These are phyloP conservation scores for Hygrocybe coccinea DNA, from an alignment of 768 basidiomycete genomes.

Conservation along the genomic window DNA sequence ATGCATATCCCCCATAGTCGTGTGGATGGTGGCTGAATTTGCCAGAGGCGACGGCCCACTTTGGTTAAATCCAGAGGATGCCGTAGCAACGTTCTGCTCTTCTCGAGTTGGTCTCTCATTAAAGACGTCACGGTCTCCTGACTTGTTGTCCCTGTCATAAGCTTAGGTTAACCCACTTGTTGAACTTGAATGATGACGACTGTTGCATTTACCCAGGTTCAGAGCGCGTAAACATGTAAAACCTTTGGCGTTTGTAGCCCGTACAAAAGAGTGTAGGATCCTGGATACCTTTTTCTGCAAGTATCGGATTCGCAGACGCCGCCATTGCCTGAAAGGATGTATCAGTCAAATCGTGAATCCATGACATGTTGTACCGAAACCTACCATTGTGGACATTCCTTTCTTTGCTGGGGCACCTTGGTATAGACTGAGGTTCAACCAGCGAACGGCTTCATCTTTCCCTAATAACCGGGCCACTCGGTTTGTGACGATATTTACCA, in stretches of 20 bases:
- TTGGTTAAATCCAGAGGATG: slow-evolving; percentile 44
- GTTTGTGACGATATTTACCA: slow-evolving; percentile 93
- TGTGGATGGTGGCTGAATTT: slow-evolving; percentile 85
- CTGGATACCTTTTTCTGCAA: slow-evolving; percentile 75
- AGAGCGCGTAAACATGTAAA: slow-evolving; percentile 89
- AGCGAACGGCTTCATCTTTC: slow-evolving; percentile 90
- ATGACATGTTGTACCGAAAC: slow-evolving; percentile 21
- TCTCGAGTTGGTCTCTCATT: slow-evolving; percentile 97
- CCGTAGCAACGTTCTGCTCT: slow-evolving; percentile 81
- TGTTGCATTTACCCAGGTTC: slow-evolving; percentile 73
- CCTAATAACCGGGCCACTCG: slow-evolving; percentile 83
- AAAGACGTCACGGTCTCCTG: slow-evolving; percentile 91
- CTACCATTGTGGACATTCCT: slow-evolving; percentile 71
- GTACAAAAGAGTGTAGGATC: slow-evolving; percentile 93
- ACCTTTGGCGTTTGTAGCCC: slow-evolving; percentile 86
- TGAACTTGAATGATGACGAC: background rate
- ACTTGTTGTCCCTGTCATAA: slow-evolving; percentile 66
- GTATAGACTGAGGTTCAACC: slow-evolving; percentile 83
- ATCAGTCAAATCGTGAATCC: slow-evolving; percentile 6
- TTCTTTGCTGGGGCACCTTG: slow-evolving; percentile 92
- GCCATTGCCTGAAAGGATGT: slow-evolving; percentile 68
- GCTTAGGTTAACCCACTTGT: background rate
- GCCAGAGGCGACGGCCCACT: slow-evolving; percentile 68
- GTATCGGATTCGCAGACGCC: slow-evolving; percentile 90
- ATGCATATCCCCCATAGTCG: slow-evolving; percentile 91